Evolutionary conservation across 495 filamentous ascomycete genomes (phyloP).

Genomic region (Monascus purpureus): DNA sequence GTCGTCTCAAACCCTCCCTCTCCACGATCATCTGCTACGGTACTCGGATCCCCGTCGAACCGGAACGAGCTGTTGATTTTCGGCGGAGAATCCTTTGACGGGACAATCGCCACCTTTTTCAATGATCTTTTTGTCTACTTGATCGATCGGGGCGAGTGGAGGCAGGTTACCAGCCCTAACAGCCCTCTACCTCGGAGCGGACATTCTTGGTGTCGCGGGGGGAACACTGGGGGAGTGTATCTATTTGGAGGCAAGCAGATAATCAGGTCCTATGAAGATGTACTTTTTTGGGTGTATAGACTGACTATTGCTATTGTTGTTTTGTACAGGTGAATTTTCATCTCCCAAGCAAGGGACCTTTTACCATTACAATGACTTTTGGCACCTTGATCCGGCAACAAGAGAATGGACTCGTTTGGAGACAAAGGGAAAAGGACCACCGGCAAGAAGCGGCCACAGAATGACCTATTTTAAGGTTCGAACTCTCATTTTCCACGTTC

Average conservation of each 20-base stretch:
- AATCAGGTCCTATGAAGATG: too few species aligned
- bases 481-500: slow-evolving; percentile 18
- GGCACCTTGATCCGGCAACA: slow-evolving; percentile 68
- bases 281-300: slow-evolving; percentile 23
- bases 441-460: slow-evolving; percentile 81
- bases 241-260: slow-evolving; percentile 60
- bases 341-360: slow-evolving; percentile 94
- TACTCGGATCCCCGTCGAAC: slow-evolving; percentile 74
- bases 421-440: slow-evolving; percentile 72
- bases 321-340: slow-evolving; percentile 38
- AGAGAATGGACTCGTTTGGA: slow-evolving; percentile 88
- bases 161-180: slow-evolving; percentile 75
- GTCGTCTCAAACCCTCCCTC: slow-evolving; percentile 58
- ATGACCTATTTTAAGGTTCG: slow-evolving; percentile 81
- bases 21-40: slow-evolving; percentile 60
- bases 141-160: slow-evolving; percentile 78
- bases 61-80: slow-evolving; percentile 83
- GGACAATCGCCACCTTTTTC: slow-evolving; percentile 46
- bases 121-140: slow-evolving; percentile 79
- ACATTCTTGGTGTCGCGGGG: slow-evolving; percentile 82
- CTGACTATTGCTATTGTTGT: slow-evolving; percentile 7
- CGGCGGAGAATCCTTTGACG: slow-evolving; percentile 66
- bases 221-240: slow-evolving; percentile 74
- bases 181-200: slow-evolving; percentile 82
- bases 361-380: slow-evolving; percentile 98